phyloP scores from a whole-genome alignment of 2,329 filamentous ascomycete species.

The Beauveria caledonica region DNA sequence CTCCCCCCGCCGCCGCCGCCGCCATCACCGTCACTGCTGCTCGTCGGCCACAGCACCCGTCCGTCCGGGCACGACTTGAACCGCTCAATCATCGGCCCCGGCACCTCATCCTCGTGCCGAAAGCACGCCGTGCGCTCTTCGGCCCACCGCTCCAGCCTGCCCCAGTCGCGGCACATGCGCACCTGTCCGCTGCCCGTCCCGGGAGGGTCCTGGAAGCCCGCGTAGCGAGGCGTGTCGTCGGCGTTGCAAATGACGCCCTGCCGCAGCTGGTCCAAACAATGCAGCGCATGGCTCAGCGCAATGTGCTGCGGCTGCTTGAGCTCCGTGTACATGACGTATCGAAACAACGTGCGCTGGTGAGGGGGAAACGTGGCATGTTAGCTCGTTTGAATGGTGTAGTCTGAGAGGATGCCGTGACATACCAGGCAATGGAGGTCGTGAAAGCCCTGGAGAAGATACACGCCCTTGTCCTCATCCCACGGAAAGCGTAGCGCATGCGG shows the following conservation, averaged over 20 bases:
- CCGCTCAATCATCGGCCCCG: constrained; percentile 9
- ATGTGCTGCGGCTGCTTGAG: background rate
- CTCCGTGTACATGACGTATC: background rate
- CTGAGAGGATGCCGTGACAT: background rate
- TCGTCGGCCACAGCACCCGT: constrained; percentile 1
- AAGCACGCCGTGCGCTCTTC: background rate
- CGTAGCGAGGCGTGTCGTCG: constrained; percentile 8
- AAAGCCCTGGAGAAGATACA: constrained; percentile 3
- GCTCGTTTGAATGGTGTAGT: no score
- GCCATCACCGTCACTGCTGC: background rate
- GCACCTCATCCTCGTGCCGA: constrained; percentile 5
- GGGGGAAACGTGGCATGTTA: no score
- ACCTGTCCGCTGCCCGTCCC: background rate
- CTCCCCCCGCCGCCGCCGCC: no score
- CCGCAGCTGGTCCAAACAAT: constrained; percentile 6
- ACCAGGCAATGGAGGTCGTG: constrained; percentile 3
- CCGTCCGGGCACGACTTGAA: constrained; percentile 8
- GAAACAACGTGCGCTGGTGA: background rate
- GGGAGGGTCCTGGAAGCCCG: background rate
- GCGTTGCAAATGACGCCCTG: constrained; percentile 3
- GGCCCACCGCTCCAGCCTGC: background rate
- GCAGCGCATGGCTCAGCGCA: background rate
- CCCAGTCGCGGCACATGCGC: constrained; percentile 8
- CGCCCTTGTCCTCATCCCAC: constrained; percentile 2
- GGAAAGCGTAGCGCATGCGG: background rate